Evolutionary conservation across 768 basidiomycete species (phyloP), one percentile per base, ranked within the genome.

Genomic region (Suillus decipiens): DNA sequence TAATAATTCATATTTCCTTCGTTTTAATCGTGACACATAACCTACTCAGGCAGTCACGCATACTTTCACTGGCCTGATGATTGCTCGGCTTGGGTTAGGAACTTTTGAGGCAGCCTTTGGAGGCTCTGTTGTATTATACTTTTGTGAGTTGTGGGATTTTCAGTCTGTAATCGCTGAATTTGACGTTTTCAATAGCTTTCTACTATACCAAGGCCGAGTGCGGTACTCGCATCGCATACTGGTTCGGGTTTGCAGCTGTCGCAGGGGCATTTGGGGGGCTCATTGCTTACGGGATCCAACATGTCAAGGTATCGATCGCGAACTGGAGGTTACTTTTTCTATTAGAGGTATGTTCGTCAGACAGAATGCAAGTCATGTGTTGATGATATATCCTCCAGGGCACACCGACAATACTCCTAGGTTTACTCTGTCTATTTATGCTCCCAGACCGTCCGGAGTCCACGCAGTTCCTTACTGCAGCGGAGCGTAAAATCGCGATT

Each of bases 191-290:
- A 28, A 51, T 62, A 84, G 82, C 82, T 4, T 77, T 82, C 53
- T 83, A 80, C 69, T 83, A 84, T 71, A 84, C 83, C 36, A 81
- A 77, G 61, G 68, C 73, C 1, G 82, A 84, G 66, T 73, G 79
- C 12, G 82, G 83, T 28, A 71, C 80, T 55, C 81, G 82, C 22
- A 60, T 78, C 64, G 81, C 82, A n/a, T 80, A 78, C 65, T 83
- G 82, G 80, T 84, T 84, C 66, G 80, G 81, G 4, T 86, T 84
- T 67, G 81, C 84, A n/a, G 82, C 84, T 6, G 79, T 83, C 31
- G 81, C 84, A 15, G 82, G 84, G 45, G 84, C 85, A 57, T 85
- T 86, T 54, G 81, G 84, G 19, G 84, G 84, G n/a, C 70, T 85
- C 34, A 77, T 86, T 33, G 84, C 84, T 10, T 84, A 81, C 65